phyloP scores from a whole-genome alignment of 305 asterid genomes.

The Fraxinus dipetala region DNA sequence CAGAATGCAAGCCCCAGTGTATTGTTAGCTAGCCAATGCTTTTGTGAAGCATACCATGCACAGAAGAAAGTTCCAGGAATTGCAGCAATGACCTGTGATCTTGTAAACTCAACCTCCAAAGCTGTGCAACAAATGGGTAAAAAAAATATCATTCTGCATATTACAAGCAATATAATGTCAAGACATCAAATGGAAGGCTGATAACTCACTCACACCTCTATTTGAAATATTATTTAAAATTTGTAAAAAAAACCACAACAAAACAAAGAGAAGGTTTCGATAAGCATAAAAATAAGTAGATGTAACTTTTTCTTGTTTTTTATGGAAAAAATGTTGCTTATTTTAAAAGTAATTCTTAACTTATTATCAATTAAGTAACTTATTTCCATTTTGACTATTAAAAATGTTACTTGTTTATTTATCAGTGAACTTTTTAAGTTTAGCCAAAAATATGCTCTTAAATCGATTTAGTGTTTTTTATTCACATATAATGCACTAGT shows the following conservation, averaged over 20 bases:
- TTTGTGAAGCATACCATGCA: constrained; percentile 84
- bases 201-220: neutral
- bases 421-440: neutral
- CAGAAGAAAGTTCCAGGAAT: constrained; percentile 91
- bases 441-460: neutral
- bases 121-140: constrained; percentile 52
- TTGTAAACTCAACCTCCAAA: constrained; percentile 84
- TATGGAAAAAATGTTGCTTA: neutral
- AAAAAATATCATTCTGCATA: constrained; percentile 29
- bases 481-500: neutral
- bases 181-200: constrained; percentile 16
- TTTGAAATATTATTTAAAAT: neutral
- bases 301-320: neutral
- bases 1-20: constrained; percentile 85
- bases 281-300: neutral
- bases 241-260: neutral
- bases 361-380: neutral
- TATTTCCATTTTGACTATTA: neutral
- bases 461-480: neutral
- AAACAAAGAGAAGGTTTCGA: neutral
- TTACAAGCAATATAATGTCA: constrained; percentile 21
- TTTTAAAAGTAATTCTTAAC: neutral
- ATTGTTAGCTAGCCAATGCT: constrained; percentile 97
- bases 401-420: neutral
- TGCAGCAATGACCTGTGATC: constrained; percentile 74